Evolutionary conservation across 2,329 filamentous ascomycete genomes (phyloP).

Genomic region (Podosphaera fusca): DNA sequence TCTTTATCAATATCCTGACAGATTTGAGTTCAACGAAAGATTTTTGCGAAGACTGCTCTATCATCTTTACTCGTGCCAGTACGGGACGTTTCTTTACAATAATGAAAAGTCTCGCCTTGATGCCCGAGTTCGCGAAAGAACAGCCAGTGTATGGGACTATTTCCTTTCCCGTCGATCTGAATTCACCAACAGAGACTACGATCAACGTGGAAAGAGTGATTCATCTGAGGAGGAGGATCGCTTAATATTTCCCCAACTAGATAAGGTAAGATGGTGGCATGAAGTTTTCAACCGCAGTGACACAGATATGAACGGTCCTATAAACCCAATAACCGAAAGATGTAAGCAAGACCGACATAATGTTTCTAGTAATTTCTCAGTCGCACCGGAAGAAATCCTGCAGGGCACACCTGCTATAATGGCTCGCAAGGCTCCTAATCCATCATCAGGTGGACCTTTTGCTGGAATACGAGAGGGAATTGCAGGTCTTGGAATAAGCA

Average conservation of each 20-base stretch:
- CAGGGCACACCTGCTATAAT: not conserved
- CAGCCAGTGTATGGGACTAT: constrained; percentile 85
- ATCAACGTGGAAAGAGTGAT: constrained; percentile 47
- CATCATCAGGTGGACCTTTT: constrained; percentile 15
- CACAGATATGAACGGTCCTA: constrained; percentile 69
- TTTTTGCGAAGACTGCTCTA: constrained; percentile 78
- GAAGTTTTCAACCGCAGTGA: constrained; percentile 70
- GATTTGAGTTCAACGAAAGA: constrained; percentile 91
- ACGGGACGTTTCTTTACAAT: constrained; percentile 90
- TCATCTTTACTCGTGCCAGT: constrained; percentile 88
- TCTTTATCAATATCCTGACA: constrained; percentile 58
- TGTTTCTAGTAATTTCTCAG: not conserved
- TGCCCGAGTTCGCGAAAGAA: constrained; percentile 42
- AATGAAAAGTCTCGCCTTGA: constrained; percentile 72
- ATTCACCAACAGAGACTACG: constrained; percentile 65
- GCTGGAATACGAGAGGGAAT: constrained; percentile 23
- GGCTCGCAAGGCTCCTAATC: not conserved
- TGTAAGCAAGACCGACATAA: not conserved
- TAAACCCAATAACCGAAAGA: constrained; percentile 14
- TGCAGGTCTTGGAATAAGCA: constrained; percentile 21
- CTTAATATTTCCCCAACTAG: constrained; percentile 55
- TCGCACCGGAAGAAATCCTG: not conserved
- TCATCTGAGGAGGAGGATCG: constrained; percentile 57
- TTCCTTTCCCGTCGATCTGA: constrained; percentile 62
- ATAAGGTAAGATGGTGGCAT: constrained; percentile 82